Evolutionary conservation across 2,329 filamentous ascomycete species (phyloP).

Genomic region (Raffaelea arxii): DNA sequence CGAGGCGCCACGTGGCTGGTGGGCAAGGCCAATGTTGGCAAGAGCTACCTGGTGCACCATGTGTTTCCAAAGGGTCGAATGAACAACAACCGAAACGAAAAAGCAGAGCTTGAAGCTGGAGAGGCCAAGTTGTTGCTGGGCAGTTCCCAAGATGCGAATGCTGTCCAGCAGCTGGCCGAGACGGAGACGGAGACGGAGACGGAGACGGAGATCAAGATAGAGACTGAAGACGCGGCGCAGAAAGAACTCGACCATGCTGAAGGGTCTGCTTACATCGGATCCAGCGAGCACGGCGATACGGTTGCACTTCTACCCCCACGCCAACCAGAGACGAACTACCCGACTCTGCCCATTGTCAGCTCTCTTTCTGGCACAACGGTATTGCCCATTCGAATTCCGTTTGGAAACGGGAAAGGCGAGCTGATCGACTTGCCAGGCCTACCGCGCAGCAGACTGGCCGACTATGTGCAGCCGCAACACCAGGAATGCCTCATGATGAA

Average conservation of each 20-base stretch:
- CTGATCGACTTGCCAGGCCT: constrained; percentile 88
- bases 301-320: constrained; percentile 61
- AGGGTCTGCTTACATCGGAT: neutral
- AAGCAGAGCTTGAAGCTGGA: neutral
- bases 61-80: constrained; percentile 71
- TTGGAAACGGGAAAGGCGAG: constrained; percentile 77
- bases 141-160: neutral
- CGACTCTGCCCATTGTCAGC: constrained; percentile 78
- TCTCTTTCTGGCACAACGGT: constrained; percentile 87
- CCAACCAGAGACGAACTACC: constrained; percentile 64
- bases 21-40: constrained; percentile 96
- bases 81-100: constrained; percentile 17
- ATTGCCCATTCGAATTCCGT: constrained; percentile 87
- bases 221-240: neutral
- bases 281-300: constrained; percentile 13
- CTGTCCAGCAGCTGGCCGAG: neutral
- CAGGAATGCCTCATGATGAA: constrained; percentile 69
- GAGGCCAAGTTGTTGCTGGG: constrained; percentile 2
- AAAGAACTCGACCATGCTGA: neutral
- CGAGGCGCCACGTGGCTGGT: constrained; percentile 92
- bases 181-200: neutral
- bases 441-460: constrained; percentile 61
- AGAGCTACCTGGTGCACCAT: constrained; percentile 80
- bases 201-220: neutral
- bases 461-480: constrained; percentile 58